Base-by-base conservation (phyloP, 2,329 filamentous ascomycete species). In the Claviceps cyperi region DNA sequence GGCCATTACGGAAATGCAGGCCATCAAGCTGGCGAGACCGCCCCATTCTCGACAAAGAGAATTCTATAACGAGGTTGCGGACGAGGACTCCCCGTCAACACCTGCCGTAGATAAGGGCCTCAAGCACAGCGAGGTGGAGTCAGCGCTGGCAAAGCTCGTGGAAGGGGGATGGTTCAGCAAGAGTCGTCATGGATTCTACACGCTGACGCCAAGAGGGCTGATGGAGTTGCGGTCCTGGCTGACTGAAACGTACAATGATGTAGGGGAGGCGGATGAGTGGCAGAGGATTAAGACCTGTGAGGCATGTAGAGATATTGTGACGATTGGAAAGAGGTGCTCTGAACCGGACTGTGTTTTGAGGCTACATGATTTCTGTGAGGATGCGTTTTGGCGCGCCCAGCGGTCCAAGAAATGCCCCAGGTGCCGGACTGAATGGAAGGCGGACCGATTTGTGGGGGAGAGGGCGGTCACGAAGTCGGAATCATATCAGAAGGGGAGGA, bases 281-380 rank as follows among this genome's bases (percentile, higher is more conserved):
- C 77, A 87, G 61, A 80, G 81, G 54, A 85, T 98, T 63, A 94
- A 92, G 68, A 80, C 82, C 54, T 98, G 92, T 63, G 78, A 84
- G 60, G 89, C 86, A 0, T 98, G 92, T 66, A 85, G 81, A 64
- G 89, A 95, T 56, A 84, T 97, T 54, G 79, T 97, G 40, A 98
- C 91, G 0, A 70, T 84, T 55, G 89, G 90, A 0, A 77, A 89
- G 72, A 77, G 90, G 50, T 95, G 90, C 66, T 65, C 73, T 2
- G 76, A 84, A 53, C 67, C 75, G 38, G 74, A 80, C 19, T 96
- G 90, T 63, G 70, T 67, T 32, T 74, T 81, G 11, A 74, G 90
- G 11, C 65, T 95, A 15, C 90, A 96, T 63, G 78, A 89, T 55
- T 79, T 82, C 47, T 96, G 89, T 63, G 74, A 80, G 50, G 75